These are phyloP conservation scores for Pseudomassariella vexata DNA, from an alignment of 2,329 filamentous ascomycete species.

Conservation along the genomic window DNA sequence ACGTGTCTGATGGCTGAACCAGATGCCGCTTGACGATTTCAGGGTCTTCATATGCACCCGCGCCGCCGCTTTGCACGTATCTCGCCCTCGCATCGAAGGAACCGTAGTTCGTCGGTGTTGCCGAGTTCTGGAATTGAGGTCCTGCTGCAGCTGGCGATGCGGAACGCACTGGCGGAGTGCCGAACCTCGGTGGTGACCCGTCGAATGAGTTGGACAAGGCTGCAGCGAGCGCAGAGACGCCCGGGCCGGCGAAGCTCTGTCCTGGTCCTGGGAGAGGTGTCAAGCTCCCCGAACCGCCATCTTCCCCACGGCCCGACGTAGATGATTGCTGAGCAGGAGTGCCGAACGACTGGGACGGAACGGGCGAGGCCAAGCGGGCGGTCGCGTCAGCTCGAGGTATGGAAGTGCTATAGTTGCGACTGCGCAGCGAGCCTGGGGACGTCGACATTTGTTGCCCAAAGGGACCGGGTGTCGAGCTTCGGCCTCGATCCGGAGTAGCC, in stretches of 20 bases:
- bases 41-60: conserved; percentile 73
- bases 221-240: conserved; percentile 80
- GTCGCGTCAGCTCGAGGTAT: conserved; percentile 54
- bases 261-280: conserved; percentile 62
- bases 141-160: conserved; percentile 51
- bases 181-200: conserved; percentile 63
- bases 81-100: conserved; percentile 71
- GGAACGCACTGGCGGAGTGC: conserved; percentile 55
- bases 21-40: conserved; percentile 88
- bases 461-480: conserved; percentile 29
- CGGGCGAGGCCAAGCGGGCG: conserved; percentile 54
- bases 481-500: conserved; percentile 30
- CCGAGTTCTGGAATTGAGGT: conserved; percentile 37
- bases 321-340: conserved; percentile 44
- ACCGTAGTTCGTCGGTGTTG: conserved; percentile 70
- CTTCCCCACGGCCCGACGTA: conserved; percentile 37
- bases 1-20: conserved; percentile 58
- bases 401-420: conserved; percentile 44
- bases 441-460: conserved; percentile 35
- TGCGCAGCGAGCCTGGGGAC: conserved; percentile 40
- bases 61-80: conserved; percentile 34
- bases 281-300: conserved; percentile 35
- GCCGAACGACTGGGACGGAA: conserved; percentile 40
- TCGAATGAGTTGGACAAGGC: conserved; percentile 74
- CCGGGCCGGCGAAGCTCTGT: conserved; percentile 66